Evolutionary conservation across 2,329 filamentous ascomycete species (phyloP), one percentile per base, ranked within the genome.

Genomic region (Claviceps purpurea): DNA sequence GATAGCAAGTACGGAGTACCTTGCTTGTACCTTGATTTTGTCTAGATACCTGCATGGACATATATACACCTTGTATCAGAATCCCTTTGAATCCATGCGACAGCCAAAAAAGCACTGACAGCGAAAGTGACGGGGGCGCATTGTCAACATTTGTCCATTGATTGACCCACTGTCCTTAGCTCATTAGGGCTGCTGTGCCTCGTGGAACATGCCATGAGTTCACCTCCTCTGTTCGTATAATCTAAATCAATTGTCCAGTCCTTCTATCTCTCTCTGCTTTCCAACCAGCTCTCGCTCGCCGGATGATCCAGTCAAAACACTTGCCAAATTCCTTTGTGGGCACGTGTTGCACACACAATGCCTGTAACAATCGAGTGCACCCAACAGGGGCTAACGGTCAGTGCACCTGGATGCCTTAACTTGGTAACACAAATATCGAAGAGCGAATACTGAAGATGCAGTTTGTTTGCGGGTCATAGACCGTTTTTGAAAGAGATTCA

Each of bases 361-460:
- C 48, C 39, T 34, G 24, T 34, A 20, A 37, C 39, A 10, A 50
- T 24, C 48, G 30, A 37, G 41, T 50, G 39, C 48, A 50, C 48
- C 48, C 22, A 50, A 43, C 39, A 42, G 39, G 48, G 39, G 47
- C 14, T 22, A 49, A 42, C 45, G 22, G 37, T 52, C 50, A 30
- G 41, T 49, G 50, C 47, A 49, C 45, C 45, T 52, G 50, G 50
- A 49, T 52, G 47, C 47, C 41, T 49, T 49, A 41, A 41, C 26
- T 20, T 39, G 34, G 51, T 46, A 30, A 37, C 51, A 52, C 51
- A 52, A 43, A 43, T 14, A 5, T 43, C 41, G 22, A 20, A 50
- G 48, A 11, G 40, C 39, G 39, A 40, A 43, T 50, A 26, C 40
- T 50, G 16, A 50, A 34, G 20, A 45, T 26, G 42, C 40, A 50